Evolutionary conservation across 2,329 filamentous ascomycete genomes (phyloP).

Genomic region (Pleoardoris graminearum): DNA sequence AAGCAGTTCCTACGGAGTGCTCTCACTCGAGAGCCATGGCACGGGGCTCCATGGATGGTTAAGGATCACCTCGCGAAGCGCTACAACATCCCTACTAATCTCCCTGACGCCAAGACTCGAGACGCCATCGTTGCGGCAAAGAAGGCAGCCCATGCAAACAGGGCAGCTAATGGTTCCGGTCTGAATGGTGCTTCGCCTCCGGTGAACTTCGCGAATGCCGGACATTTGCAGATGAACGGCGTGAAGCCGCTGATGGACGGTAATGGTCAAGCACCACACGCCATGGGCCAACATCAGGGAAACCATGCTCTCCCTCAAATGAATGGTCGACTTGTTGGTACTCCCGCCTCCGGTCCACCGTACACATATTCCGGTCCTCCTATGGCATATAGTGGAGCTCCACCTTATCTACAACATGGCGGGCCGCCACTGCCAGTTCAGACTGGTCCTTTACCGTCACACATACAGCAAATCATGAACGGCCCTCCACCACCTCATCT

Average conservation of each 20-base stretch:
- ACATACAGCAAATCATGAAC: conserved; percentile 1
- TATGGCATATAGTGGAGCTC: background rate
- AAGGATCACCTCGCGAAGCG: conserved; percentile 81
- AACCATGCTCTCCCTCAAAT: background rate
- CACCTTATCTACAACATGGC: background rate
- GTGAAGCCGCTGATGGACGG: background rate
- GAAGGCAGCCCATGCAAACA: conserved; percentile 73
- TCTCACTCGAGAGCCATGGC: conserved; percentile 89
- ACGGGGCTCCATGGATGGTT: conserved; percentile 94
- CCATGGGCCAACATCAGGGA: background rate
- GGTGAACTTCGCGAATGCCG: conserved; percentile 20
- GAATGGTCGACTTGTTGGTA: background rate
- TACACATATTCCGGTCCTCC: background rate
- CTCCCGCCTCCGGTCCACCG: background rate
- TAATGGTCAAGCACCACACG: background rate
- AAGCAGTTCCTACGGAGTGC: conserved; percentile 95
- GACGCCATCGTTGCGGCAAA: conserved; percentile 50
- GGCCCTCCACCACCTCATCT: conserved; percentile 4
- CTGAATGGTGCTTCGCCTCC: conserved; percentile 34
- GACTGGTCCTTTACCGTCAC: conserved; percentile 9
- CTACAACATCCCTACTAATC: conserved; percentile 84
- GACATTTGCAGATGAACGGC: conserved; percentile 29
- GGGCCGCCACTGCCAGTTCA: background rate
- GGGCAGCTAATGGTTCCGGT: conserved; percentile 67
- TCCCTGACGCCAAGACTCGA: conserved; percentile 59